Evolutionary conservation across 2,329 filamentous ascomycete species (phyloP).

Genomic region (Microsporum audouinii): DNA sequence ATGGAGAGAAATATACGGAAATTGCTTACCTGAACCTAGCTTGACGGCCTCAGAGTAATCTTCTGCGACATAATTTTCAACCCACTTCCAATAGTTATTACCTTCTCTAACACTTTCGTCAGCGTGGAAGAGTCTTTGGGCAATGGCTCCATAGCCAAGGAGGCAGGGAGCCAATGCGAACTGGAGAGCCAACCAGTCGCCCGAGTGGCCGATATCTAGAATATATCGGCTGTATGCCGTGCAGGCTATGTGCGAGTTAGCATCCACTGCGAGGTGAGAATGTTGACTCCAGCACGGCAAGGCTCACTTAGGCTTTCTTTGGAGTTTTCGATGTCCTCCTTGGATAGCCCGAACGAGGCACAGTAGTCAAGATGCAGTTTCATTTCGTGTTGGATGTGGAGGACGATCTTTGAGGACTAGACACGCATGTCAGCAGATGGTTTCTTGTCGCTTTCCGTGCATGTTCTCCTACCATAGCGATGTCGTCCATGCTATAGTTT

Average conservation of each 20-base stretch:
- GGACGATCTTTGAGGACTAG: constrained; percentile 57
- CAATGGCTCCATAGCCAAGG: constrained; percentile 77
- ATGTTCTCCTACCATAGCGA: constrained; percentile 48
- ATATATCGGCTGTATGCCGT: constrained; percentile 78
- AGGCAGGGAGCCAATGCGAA: constrained; percentile 76
- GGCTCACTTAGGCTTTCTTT: constrained; percentile 60
- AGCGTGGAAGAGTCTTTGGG: constrained; percentile 55
- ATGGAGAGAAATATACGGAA: neutral
- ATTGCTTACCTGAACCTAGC: constrained; percentile 52
- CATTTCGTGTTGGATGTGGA: constrained; percentile 69
- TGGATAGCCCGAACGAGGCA: constrained; percentile 63
- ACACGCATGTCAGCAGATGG: neutral
- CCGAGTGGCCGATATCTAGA: constrained; percentile 73
- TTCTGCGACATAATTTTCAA: constrained; percentile 73
- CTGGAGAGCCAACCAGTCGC: constrained; percentile 81
- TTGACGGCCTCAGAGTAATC: constrained; percentile 65
- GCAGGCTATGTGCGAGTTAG: constrained; percentile 43
- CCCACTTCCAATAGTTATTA: constrained; percentile 81
- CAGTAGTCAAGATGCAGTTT: constrained; percentile 74
- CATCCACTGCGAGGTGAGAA: neutral
- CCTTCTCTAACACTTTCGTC: constrained; percentile 48
- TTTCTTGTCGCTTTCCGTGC: neutral
- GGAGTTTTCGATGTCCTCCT: constrained; percentile 57
- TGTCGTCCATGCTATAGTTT: constrained; percentile 59
- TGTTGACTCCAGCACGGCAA: neutral